A percentile compares a stretch with the other conserved stretches of the same genome.
Conservation (phyloP, 495 filamentous ascomycete genomes). For the Bombardia bombarda region DNA sequence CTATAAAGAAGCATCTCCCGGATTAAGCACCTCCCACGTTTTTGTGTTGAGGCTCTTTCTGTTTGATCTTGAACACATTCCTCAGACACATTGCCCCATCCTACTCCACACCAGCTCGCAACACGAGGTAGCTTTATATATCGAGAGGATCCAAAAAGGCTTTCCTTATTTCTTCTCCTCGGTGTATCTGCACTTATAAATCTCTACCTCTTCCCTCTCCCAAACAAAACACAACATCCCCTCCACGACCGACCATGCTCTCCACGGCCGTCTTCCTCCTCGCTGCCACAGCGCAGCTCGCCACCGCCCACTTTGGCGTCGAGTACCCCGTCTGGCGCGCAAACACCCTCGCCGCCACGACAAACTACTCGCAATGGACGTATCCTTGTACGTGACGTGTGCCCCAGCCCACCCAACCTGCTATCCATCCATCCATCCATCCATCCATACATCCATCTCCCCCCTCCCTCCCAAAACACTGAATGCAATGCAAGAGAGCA, state of each 20-base stretch:
- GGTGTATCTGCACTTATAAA: no score
- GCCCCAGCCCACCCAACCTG: no score
- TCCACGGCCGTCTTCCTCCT: constrained; percentile 20
- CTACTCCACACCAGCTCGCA: background rate
- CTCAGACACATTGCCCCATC: no score
- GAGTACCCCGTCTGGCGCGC: constrained; percentile 51
- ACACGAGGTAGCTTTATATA: no score
- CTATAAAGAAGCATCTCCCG: no score
- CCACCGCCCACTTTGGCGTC: constrained; percentile 50
- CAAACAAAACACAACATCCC: background rate
- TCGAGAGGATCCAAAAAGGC: no score
- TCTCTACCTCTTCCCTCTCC: background rate
- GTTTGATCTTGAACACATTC: no score
- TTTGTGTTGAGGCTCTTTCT: no score
- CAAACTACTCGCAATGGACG: constrained; percentile 42
- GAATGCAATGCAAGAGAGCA: no score
- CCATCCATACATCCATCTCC: background rate
- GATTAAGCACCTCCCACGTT: no score
- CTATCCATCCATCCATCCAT: constrained; percentile 3
- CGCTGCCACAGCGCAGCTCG: constrained; percentile 26
- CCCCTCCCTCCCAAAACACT: constrained; percentile 2
- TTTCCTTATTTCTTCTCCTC: no score
- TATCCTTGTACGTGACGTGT: constrained; percentile 57
- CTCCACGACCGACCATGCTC: constrained; percentile 18
- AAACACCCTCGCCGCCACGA: constrained; percentile 32